Base-by-base conservation (phyloP, 208 protist species). In the Herpetomonas samuelpessoai region DNA sequence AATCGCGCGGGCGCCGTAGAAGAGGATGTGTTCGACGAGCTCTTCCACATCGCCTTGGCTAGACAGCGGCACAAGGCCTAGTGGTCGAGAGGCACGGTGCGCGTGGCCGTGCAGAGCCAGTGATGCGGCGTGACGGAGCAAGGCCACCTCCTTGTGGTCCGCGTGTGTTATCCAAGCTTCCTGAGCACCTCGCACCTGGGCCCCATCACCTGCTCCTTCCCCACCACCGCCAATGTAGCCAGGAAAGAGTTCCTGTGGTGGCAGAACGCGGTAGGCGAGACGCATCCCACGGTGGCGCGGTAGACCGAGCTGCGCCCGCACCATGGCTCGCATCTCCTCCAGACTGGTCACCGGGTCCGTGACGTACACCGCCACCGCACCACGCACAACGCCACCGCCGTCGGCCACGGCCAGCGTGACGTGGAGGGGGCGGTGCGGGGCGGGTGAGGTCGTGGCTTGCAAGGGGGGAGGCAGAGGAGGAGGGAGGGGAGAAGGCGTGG, bases 181-280 rank as follows among this genome's bases (percentile, higher is more conserved):
- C n/a, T n/a, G n/a, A n/a, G n/a, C n/a, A n/a, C n/a, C n/a, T n/a
- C n/a, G n/a, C n/a, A n/a, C n/a, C n/a, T n/a, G n/a, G n/a, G n/a
- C n/a, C n/a, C n/a, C n/a, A n/a, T n/a, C n/a, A n/a, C n/a, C n/a
- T n/a, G n/a, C n/a, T n/a, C n/a, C n/a, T n/a, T n/a, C n/a, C n/a
- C n/a, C n/a, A n/a, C n/a, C n/a, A 14, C 35, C 35, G 35, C 14
- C 35, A 41, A 41, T 41, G 35, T 41, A 41, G 35, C 35, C 35
- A 6, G 14, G 14, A 6, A 41, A 6, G 6, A 41, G 35, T 6
- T 41, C 35, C 35, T 14, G 35, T 18, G 55, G 53, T 2, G 65
- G 41, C 35, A 64, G 25, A 18, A 83, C 55, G 41, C 72, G 76
- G 58, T 83, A 83, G 16, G 72, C 68, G n/a, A 83, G 50, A 35